Evolutionary conservation across 2,329 filamentous ascomycete species (phyloP), one percentile per base, ranked within the genome.

Genomic region (Ophiostoma triangulosporum): DNA sequence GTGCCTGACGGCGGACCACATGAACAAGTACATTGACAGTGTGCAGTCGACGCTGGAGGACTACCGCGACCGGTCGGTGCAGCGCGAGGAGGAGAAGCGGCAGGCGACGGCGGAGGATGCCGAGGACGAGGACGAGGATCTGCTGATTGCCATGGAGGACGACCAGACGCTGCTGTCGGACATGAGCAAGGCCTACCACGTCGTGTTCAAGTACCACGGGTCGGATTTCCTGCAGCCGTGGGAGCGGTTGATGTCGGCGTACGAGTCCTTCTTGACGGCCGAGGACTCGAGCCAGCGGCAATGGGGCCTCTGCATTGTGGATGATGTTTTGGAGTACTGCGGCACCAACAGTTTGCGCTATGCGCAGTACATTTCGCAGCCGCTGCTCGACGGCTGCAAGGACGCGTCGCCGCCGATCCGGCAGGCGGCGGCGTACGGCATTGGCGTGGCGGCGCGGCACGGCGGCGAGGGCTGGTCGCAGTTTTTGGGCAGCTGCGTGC

Each of bases 121-220:
- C 15, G 91, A 96, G 59, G 90, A 96, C 63, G 51, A 93, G 56
- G 84, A 84, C 15, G 86, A 96, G 61, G 91, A 96, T 51, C 80
- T 84, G 45, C 76, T 94, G 31, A 85, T 94, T 62, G 93, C 91
- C 12, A 90, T 98, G 48, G 93, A 98, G 67, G 93, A 98, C 61
- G 93, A 98, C 65, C 91, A 97, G 69, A 95, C 89, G 22, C 76
- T 98, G 17, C 77, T 98, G 43, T 95, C 90, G 1, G 93, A 98
- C 65, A 98, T 98, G 93, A 98, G 98, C 80, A 98, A 98, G 75
- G 91, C 93, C 0, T 98, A 95, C 78, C 93, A 98, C 70, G 91
- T 89, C 57, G 88, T 98, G 60, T 98, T 98, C 77, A 97, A 97
- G 75, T 90, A 95, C 71, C 89, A 96, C 66, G 87, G 88, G 24